Evolutionary conservation across 441 rosid genomes (phyloP), one percentile per base, ranked within the genome.

Genomic region (Melastoma candidum): DNA sequence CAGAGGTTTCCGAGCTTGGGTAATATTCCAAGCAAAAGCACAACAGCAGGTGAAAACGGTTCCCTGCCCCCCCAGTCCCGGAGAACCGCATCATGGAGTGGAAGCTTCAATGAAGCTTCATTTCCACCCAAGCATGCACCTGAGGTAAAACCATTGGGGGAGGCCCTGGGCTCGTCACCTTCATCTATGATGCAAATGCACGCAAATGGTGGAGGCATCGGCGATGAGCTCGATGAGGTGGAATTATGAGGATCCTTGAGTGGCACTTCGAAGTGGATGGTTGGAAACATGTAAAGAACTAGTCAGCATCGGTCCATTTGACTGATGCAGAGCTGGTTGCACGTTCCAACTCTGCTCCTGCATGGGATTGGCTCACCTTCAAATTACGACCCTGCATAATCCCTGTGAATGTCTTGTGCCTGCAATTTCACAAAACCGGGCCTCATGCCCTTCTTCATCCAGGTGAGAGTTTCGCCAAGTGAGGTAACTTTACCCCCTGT

Each of bases 81-180:
- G 53, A 79, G 96, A 61, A 70, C 93, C 43, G 93, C 90, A 24
- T 93, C 96, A 25, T 93, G 99, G 99, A 80, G 99, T 58, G 94
- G 98, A 46, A 83, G 76, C 71, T 71, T 74, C 58, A 65, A 56
- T 17, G 71, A 74, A 57, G 65, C 77, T 39, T 59, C 55, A 32
- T 62, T 63, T 54, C 71, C 78, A 59, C 73, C 74, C 7, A 47
- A 24, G 39, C 54, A 43, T 45, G 45, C 59, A 3, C 41, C 6
- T 2, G 77, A 66, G 68, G 47, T 56, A 12, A 68, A 60, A 69
- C 61, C 73, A 47, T 54, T 51, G 26, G 77, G 74, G 49, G 76
- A 70, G 60, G 57, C 67, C 57, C 12, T 70, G 27, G 75, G 74
- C 65, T 60, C 69, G 63, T 45, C 77, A 43, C 73, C 77, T 17